Conservation (phyloP, 2,329 filamentous ascomycete genomes). For the Colletotrichum sp. region DNA sequence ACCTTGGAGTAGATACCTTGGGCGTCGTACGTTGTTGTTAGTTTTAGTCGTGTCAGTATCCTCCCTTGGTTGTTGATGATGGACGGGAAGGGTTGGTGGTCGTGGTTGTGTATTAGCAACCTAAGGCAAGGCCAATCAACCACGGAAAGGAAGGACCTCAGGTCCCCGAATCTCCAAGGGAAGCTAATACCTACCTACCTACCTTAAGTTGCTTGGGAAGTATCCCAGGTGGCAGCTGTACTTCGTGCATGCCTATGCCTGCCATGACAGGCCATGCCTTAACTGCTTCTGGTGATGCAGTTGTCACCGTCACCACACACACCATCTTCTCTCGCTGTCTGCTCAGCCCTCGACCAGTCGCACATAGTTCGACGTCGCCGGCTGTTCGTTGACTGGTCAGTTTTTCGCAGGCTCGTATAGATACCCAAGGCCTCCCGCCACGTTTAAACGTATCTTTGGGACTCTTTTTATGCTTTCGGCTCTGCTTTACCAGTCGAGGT, state of each 20-base stretch:
- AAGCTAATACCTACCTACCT: not conserved
- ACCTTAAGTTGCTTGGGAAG: not conserved
- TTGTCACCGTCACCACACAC: not conserved
- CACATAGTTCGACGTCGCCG: not conserved
- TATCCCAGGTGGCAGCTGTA: not conserved
- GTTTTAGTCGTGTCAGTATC: not conserved
- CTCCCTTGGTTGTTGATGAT: not conserved
- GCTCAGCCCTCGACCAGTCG: not conserved
- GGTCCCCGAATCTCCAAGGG: not conserved
- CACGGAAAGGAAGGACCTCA: not conserved
- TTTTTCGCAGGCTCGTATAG: slow-evolving; percentile 13
- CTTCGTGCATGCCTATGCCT: not conserved
- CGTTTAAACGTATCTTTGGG: not conserved
- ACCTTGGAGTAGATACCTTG: not conserved
- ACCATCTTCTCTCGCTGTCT: not conserved
- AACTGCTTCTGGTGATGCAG: slow-evolving; percentile 5
- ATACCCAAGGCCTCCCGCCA: slow-evolving; percentile 10
- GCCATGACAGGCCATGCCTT: not conserved
- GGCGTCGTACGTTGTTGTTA: not conserved
- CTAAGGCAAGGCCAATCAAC: not conserved
- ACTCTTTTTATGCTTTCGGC: not conserved
- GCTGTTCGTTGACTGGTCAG: not conserved
- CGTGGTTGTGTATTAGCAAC: not conserved
- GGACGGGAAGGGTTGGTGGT: not conserved
- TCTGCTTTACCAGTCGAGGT: not conserved